Conservation (phyloP, 1,139 yeast genomes). For the Nadsonia commutata region DNA sequence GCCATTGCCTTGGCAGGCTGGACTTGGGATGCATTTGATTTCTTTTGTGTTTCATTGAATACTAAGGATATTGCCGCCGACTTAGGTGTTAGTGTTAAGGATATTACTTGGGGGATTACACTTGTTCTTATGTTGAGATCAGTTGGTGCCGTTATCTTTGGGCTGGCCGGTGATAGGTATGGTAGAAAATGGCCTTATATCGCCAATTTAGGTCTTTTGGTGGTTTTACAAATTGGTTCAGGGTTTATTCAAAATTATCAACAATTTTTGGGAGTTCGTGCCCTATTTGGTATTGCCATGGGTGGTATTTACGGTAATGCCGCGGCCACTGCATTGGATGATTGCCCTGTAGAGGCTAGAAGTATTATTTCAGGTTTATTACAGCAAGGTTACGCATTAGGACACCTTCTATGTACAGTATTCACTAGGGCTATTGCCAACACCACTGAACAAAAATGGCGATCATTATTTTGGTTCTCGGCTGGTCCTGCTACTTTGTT, state of each 20-base stretch:
- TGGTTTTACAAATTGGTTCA: constrained; percentile 53
- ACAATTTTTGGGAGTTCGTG: constrained; percentile 44
- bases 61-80: constrained; percentile 31
- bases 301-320: constrained; percentile 39
- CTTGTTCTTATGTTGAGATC: constrained; percentile 45
- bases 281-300: constrained; percentile 36
- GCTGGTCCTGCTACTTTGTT: constrained; percentile 53
- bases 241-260: constrained; percentile 52
- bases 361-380: constrained; percentile 53
- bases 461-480: constrained; percentile 68
- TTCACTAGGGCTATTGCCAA: constrained; percentile 37
- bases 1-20: constrained; percentile 34
- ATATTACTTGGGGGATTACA: constrained; percentile 44
- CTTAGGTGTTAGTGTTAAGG: constrained; percentile 27
- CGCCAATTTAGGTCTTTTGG: constrained; percentile 36
- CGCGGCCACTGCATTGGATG: constrained; percentile 34
- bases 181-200: constrained; percentile 65
- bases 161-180: constrained; percentile 46
- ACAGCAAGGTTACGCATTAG: constrained; percentile 65
- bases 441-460: constrained; percentile 46
- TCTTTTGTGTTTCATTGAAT: constrained; percentile 34
- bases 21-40: constrained; percentile 40
- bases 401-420: constrained; percentile 47
- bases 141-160: constrained; percentile 44
- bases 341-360: constrained; percentile 29